Conservation (phyloP, 768 basidiomycete species). For the Hirschioporus abietinus region DNA sequence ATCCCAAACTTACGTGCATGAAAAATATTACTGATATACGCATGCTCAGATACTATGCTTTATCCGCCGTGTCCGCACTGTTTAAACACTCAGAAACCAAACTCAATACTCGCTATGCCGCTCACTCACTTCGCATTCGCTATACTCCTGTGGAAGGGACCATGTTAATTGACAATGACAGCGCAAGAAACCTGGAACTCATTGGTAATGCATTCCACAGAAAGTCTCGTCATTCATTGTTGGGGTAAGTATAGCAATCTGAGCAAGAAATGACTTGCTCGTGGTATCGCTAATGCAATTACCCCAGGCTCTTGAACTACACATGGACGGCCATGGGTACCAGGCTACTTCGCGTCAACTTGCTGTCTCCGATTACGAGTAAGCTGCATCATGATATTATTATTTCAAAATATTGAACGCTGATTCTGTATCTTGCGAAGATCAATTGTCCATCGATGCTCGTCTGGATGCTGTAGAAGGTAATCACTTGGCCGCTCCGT, state of each 20-base stretch:
- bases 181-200: slow-evolving; percentile 83
- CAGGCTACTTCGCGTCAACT: slow-evolving; percentile 70
- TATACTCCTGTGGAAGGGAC: slow-evolving; percentile 84
- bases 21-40: neutral
- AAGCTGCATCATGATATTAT: slow-evolving; percentile 6
- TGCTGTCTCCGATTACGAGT: slow-evolving; percentile 81
- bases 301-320: slow-evolving; percentile 62
- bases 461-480: slow-evolving; percentile 88
- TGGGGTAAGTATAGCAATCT: slow-evolving; percentile 51
- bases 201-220: slow-evolving; percentile 67
- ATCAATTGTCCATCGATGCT: slow-evolving; percentile 63
- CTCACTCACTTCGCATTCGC: slow-evolving; percentile 64
- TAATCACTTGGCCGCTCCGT: neutral
- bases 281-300: neutral
- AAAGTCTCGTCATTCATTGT: slow-evolving; percentile 70
- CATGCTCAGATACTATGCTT: slow-evolving; percentile 72
- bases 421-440: slow-evolving; percentile 25
- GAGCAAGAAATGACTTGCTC: slow-evolving; percentile 1
- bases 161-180: slow-evolving; percentile 92
- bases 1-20: slow-evolving; percentile 15
- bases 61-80: slow-evolving; percentile 80
- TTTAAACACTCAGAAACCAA: slow-evolving; percentile 79
- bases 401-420: slow-evolving; percentile 2
- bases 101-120: slow-evolving; percentile 65
- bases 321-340: slow-evolving; percentile 90